Base-by-base conservation (phyloP, 805 yeast species). In the Saccharomycopsis sp. region DNA sequence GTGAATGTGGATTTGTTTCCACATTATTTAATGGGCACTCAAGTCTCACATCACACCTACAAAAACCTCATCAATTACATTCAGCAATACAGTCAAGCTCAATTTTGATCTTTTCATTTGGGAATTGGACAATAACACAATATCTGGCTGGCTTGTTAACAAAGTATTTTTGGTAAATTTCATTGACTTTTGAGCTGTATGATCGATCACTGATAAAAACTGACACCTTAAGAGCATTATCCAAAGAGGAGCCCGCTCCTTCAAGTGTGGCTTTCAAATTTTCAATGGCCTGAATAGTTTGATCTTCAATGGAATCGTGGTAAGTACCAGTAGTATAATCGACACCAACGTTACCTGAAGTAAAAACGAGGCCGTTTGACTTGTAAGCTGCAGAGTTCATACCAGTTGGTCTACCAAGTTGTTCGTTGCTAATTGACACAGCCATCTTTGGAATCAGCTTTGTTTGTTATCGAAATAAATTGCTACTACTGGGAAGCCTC, bases 61-160 rank as follows among this genome's bases (percentile, higher is more conserved):
- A n/a, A n/a, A n/a, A n/a, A n/a, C n/a, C n/a, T n/a, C n/a, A n/a
- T n/a, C n/a, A 8, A 34, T 34, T 19, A 6, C 6, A 17, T 37
- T 37, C 29, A 27, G 75, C 75, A 54, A 74, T 61, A 41, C 70
- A 68, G 54, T 75, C 80, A 44, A 75, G 55, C 55, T 76, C 81
- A 38, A 76, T 72, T 52, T 71, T 67, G 43, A 75, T 50, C n/a
- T 61, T 54, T 8, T 70, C 64, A 55, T 73, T 68, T 55, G 77
- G 76, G 61, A 75, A 75, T 5, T 62, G 68, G 27, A 71, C 78
- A 42, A 72, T 63, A 29, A 75, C 63, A 55, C 77, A 72, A 38
- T 73, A 67, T 63, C 81, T 67, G 5, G 77, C 76, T 16, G 81
- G 81, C 51, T 65, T 63, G 37, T 64, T 61, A 2, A 67, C 65